A percentile compares a stretch with the other conserved stretches of the same genome.
phyloP scores from a whole-genome alignment of 2,329 filamentous ascomycete species.

The Nemania diffusa region DNA sequence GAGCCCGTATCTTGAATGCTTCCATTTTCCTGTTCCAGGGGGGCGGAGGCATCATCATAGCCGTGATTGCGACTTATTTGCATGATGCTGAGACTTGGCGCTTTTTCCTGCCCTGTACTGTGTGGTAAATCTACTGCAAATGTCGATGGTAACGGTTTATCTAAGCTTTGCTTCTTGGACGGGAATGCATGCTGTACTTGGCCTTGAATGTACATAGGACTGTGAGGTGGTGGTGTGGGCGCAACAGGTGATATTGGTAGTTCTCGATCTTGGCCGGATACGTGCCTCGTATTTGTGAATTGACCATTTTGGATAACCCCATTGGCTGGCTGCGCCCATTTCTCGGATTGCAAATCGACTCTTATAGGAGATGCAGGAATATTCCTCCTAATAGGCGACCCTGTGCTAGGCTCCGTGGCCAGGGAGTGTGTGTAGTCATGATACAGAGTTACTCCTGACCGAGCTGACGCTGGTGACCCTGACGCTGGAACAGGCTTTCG shows the following conservation, averaged over 20 bases:
- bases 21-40: slow-evolving; percentile 36
- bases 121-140: slow-evolving; percentile 40
- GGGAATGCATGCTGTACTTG: slow-evolving; percentile 35
- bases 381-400: slow-evolving; percentile 59
- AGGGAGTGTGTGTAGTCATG: slow-evolving; percentile 29
- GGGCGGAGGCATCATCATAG: slow-evolving; percentile 29
- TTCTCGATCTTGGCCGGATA: slow-evolving; percentile 43
- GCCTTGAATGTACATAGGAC: slow-evolving; percentile 39
- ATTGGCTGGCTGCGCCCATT: slow-evolving; percentile 64
- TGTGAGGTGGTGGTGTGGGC: slow-evolving; percentile 54
- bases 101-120: slow-evolving; percentile 40
- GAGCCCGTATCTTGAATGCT: slow-evolving; percentile 38
- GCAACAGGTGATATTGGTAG: slow-evolving; percentile 51
- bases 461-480: slow-evolving; percentile 51
- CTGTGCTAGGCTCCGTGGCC: slow-evolving; percentile 35
- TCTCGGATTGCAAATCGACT: slow-evolving; percentile 64
- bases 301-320: slow-evolving; percentile 60
- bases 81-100: slow-evolving; percentile 28
- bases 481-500: slow-evolving; percentile 45
- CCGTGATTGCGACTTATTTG: slow-evolving; percentile 34
- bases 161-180: slow-evolving; percentile 33
- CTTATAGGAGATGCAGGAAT: slow-evolving; percentile 66
- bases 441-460: slow-evolving; percentile 47
- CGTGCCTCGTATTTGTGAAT: slow-evolving; percentile 35
- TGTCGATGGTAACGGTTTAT: slow-evolving; percentile 37